Conservation (phyloP, 176 grass and related monocot species). For the Eremochloa ophiuroides region DNA sequence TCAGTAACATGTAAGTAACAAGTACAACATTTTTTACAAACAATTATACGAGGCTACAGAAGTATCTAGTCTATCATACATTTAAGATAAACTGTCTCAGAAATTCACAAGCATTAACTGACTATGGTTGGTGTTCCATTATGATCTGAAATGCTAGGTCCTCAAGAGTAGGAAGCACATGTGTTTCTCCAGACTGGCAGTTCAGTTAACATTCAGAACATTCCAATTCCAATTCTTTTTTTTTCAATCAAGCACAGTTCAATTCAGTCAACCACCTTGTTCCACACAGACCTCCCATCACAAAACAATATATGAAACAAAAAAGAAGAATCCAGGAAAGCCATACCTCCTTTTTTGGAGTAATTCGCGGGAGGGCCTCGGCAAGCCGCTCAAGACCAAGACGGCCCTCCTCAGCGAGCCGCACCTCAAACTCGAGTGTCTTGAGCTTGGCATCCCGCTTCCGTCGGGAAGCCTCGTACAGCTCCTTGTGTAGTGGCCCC, state of each 20-base stretch:
- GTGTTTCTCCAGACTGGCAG: neutral
- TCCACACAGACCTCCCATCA: neutral
- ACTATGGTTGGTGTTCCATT: neutral
- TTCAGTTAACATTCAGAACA: neutral
- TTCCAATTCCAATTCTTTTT: neutral
- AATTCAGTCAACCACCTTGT: neutral
- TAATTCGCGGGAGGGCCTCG: neutral
- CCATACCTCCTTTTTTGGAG: constrained; percentile 33
- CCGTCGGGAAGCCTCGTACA: constrained; percentile 41
- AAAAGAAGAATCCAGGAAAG: neutral
- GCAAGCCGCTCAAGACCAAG: constrained; percentile 12
- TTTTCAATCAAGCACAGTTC: neutral
- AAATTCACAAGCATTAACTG: neutral
- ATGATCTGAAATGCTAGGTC: neutral
- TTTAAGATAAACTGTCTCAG: neutral
- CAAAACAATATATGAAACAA: neutral
- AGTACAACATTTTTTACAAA: neutral
- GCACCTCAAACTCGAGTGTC: constrained; percentile 39
- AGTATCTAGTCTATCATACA: neutral
- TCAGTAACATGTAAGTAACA: neutral
- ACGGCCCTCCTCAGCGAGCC: constrained; percentile 35
- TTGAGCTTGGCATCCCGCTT: constrained; percentile 43
- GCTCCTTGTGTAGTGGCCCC: constrained; percentile 44
- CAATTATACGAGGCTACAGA: neutral
- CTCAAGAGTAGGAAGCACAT: neutral